These are phyloP conservation scores for Rehmannia glutinosa DNA, from an alignment of 257 asterid species.

Conservation along the genomic window DNA sequence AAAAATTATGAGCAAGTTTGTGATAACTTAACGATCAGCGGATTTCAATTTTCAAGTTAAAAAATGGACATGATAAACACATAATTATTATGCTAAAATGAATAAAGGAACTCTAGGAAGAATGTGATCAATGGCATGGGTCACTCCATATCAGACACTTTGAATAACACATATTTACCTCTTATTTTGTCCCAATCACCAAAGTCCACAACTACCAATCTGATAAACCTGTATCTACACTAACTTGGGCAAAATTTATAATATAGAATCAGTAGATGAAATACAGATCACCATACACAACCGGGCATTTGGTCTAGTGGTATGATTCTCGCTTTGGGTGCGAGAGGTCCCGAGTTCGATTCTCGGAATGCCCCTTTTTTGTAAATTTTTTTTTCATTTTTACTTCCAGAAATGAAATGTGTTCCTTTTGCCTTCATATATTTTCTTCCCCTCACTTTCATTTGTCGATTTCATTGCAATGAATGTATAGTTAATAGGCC, in stretches of 20 bases:
- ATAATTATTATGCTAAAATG: background rate
- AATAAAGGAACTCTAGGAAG: background rate
- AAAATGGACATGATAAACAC: background rate
- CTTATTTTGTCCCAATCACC: background rate
- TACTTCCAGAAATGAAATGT: background rate
- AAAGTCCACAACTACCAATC: background rate
- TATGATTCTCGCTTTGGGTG: conserved; percentile 92
- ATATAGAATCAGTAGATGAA: background rate
- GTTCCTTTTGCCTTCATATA: background rate
- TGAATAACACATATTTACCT: background rate
- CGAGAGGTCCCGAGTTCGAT: conserved; percentile 83
- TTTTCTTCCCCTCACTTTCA: background rate
- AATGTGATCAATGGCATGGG: background rate
- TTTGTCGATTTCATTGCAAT: background rate
- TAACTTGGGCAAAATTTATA: background rate
- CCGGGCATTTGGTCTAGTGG: conserved; percentile 97
- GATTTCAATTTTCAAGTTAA: background rate
- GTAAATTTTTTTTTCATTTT: too few relatives aligned
- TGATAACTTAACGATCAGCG: background rate
- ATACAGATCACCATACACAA: background rate
- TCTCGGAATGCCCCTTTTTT: conserved; percentile 91
- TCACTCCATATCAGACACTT: background rate
- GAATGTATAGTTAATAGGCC: background rate
- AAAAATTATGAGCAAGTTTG: background rate
- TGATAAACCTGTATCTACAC: background rate